Evolutionary conservation across 192 early-diverging fungal genomes (phyloP), one percentile per base, ranked within the genome.

Genomic region (Coemansia sp.): DNA sequence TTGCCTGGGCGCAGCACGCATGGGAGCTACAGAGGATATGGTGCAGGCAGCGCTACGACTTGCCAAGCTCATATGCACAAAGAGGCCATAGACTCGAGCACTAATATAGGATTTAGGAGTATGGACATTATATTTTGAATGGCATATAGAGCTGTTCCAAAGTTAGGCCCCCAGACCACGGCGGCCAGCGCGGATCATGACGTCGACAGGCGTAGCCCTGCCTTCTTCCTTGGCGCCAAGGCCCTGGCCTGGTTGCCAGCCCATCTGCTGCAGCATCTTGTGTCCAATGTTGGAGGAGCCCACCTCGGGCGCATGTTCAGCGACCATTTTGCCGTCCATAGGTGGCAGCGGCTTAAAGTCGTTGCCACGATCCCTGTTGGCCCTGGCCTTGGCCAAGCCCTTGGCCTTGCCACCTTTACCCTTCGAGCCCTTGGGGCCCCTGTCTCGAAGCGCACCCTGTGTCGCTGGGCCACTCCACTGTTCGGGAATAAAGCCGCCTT

Each of bases 241-340:
- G 1, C 79, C 75, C 62, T 70, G 64, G 21, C 79, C 79, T 8
- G 79, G 79, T 58, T 68, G 65, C 79, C 79, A 82, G 23, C 79
- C 79, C 79, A 82, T 82, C 64, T 82, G 74, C 60, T 66, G 57
- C 47, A 82, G 65, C 75, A 82, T 76, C 71, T 74, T 68, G 60
- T 82, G 79, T 16, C 79, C 79, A 63, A 82, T 73, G 48, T 82
- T 82, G 10, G 79, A 74, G 9, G 66, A 58, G 2, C 79, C 72
- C 12, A 82, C 75, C n/a, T 62, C 75, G 6, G 79, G 79, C 0
- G 75, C 79, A 21, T 63, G 26, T 35, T 73, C 70, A 13, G 62
- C 79, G 41, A 82, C 79, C 59, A 77, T 62, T 36, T 68, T 74
- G 39, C 78, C 78, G 14, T 72, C 59, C 68, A 50, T 14, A 1